Evolutionary conservation across 495 filamentous ascomycete species (phyloP), one percentile per base, ranked within the genome.

Genomic region (Chaetomium fimeti): DNA sequence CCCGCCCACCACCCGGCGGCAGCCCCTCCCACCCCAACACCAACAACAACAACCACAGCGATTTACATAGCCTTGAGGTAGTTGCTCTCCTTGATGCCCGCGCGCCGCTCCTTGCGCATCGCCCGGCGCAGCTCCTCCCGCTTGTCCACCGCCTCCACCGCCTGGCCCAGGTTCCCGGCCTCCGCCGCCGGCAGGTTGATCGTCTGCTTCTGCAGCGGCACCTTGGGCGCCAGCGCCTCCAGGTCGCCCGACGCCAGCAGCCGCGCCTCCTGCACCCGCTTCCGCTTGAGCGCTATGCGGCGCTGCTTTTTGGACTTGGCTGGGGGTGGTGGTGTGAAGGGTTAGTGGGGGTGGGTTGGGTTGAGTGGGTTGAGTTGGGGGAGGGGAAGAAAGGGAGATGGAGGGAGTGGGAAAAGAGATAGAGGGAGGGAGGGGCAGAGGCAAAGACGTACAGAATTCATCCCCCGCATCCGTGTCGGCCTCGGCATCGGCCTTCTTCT

Each of bases 41-140:
- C 47, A 27, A 32, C 59, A 32, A 32, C 7, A 32, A 7, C 1
- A 53, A 55, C 66, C 42, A 2, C 1, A 51, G 12, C 0, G 15
- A 27, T 75, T 75, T 83, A 87, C 84, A 95, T 89, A 20, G 86
- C 83, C 81, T 87, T 89, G 79, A 98, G 84, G 84, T 94, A 98
- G 79, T 98, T 98, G 61, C 70, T 82, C 79, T 98, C 94, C 82
- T 93, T 94, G 69, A 98, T 97, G 68, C 79, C 82, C 66, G 83
- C 87, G 71, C 89, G 85, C 71, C 91, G 83, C 67, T 91, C 87
- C 66, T 81, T 83, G 71, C 92, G 82, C 81, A 91, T 83, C 11
- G 86, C 82, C 74, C 83, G 85, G 70, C 81, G 88, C 64, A 97
- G 77, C 62, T 88, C 84, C 61, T 85, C 81, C 62, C 86, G 79